Evolutionary conservation across 768 basidiomycete species (phyloP), one percentile per base, ranked within the genome.

Genomic region (Pholiota microspora): DNA sequence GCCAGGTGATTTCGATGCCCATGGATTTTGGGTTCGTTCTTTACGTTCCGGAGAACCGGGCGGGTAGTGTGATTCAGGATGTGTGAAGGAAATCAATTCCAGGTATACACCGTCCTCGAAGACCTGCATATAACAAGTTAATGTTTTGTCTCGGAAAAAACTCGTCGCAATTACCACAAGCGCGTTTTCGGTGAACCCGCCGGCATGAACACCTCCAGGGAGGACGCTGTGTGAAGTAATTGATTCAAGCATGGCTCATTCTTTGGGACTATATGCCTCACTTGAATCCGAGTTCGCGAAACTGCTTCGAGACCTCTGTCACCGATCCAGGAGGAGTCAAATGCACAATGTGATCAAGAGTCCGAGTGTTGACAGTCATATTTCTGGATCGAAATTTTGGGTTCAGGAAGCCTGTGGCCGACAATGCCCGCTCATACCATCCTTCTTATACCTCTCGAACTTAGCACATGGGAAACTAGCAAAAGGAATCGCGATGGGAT

Each of bases 261-360:
- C 27, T 23, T 29, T 12, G 8, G 18, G 13, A 21, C 25, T 1
- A 12, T 7, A 36, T 36, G n/a, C 59, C 78, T 54, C 58, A 89
- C 88, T 73, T 80, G 77, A 90, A 89, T 4, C 88, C 89, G 3
- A 86, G 68, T n/a, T 75, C 61, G 16, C 71, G 71, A 56, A 86
- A 89, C 44, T 81, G 77, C 18, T 77, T 65, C 0, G 81, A 72
- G 18, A 74, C 77, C 29, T 77, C 67, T 16, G 74, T 64, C 8
- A 89, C 72, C 0, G 81, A 74, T 0, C 80, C 84, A 1, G 86
- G 83, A 0, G 86, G 82, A 0, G 84, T 84, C n/a, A 90, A 72
- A 64, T 89, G 82, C 0, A 90, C 78, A 53, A 90, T 81, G 59
- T 90, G 88, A 58, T 90, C 88, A 9, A 89, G 66, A 9, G 63